A percentile compares a stretch with the other conserved stretches of the same genome.
Evolutionary conservation across 1,284 basidiomycete species (phyloP).

Genomic region (Flammula alnicola): DNA sequence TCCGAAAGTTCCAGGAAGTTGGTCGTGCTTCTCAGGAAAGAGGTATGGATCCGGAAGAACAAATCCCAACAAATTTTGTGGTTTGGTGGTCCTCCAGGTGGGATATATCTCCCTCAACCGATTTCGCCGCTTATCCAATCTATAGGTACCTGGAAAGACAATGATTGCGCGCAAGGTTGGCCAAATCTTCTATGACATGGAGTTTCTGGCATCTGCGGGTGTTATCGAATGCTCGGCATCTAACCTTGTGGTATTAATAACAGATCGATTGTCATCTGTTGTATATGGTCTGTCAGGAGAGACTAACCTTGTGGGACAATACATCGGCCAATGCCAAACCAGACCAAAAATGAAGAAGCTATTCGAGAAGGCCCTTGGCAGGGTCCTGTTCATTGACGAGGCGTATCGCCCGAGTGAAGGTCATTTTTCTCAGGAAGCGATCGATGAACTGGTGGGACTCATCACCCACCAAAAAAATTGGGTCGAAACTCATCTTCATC

Average conservation of each 20-base stretch:
- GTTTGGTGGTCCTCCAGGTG: constrained; percentile 76
- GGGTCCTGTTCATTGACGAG: constrained; percentile 70
- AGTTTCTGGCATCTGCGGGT: constrained; percentile 54
- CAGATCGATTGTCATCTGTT: too few relatives aligned
- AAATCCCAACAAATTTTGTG: constrained; percentile 68
- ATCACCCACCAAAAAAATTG: constrained; percentile 61
- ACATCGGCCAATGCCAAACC: constrained; percentile 70
- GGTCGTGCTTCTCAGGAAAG: constrained; percentile 46
- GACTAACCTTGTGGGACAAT: constrained; percentile 70
- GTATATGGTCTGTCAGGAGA: too few relatives aligned
- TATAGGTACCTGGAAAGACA: constrained; percentile 56
- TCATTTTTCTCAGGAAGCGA: constrained; percentile 66
- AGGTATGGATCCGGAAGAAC: constrained; percentile 47
- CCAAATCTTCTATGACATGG: constrained; percentile 71
- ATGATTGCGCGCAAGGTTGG: constrained; percentile 57
- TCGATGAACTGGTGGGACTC: constrained; percentile 67
- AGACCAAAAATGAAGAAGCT: constrained; percentile 63
- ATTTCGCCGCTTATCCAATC: too few relatives aligned
- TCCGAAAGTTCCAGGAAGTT: constrained; percentile 56
- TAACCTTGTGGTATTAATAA: too few relatives aligned
- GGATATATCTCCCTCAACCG: constrained; percentile 8
- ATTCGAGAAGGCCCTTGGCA: constrained; percentile 64
- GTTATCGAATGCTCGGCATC: constrained; percentile 68
- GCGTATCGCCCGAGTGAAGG: constrained; percentile 64
- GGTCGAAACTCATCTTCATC: constrained; percentile 63